Evolutionary conservation across 2,329 filamentous ascomycete species (phyloP).

Genomic region (Diaporthe velutina): DNA sequence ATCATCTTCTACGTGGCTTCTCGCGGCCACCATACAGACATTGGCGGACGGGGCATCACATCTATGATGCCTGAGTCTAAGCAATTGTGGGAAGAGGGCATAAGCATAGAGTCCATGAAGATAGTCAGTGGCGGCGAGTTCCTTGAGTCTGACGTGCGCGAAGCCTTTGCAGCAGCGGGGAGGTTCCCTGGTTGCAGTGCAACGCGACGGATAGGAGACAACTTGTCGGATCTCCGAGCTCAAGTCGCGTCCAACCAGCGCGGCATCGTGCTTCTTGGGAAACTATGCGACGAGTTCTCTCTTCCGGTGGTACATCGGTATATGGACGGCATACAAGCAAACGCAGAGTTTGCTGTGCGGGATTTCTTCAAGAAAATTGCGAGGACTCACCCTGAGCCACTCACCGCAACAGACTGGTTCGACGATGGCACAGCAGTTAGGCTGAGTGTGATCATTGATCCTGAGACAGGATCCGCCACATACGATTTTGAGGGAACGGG

Average conservation of each 20-base stretch:
- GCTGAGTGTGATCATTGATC: constrained; percentile 50
- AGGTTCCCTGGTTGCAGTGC: constrained; percentile 70
- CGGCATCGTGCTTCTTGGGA: constrained; percentile 78
- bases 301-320: constrained; percentile 81
- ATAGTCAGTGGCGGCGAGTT: constrained; percentile 77
- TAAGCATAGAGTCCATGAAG: constrained; percentile 69
- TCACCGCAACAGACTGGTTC: constrained; percentile 53
- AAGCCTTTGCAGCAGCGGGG: constrained; percentile 75
- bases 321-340: constrained; percentile 83
- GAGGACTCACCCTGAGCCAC: constrained; percentile 58
- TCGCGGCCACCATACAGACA: constrained; percentile 69
- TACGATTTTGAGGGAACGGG: constrained; percentile 48
- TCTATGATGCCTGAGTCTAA: constrained; percentile 80
- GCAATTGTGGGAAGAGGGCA: constrained; percentile 70
- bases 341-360: constrained; percentile 80
- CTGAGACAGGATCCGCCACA: constrained; percentile 36
- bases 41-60: constrained; percentile 67
- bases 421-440: constrained; percentile 54
- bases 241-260: constrained; percentile 83
- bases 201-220: constrained; percentile 76
- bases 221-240: constrained; percentile 81
- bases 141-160: constrained; percentile 76
- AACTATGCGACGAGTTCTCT: constrained; percentile 80
- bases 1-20: constrained; percentile 68
- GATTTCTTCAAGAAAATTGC: constrained; percentile 75